phyloP scores from a whole-genome alignment of 106 monocot species.

The Dendrobium officinale region DNA sequence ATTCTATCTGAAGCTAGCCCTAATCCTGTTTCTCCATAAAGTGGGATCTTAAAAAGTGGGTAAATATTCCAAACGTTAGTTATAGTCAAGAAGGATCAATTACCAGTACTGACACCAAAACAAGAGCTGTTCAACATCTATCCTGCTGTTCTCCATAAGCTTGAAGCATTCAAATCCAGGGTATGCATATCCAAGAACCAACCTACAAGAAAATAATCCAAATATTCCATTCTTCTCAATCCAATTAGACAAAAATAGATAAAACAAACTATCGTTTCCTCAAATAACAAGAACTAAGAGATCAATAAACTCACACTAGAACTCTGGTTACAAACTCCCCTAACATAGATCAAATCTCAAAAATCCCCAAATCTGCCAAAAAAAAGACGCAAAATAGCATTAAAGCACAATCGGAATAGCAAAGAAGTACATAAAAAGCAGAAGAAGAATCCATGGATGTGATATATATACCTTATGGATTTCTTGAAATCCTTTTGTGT shows the following conservation, averaged over 20 bases:
- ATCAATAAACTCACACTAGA: slow-evolving; percentile 14
- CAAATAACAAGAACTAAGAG: not conserved
- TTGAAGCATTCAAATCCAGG: slow-evolving; percentile 87
- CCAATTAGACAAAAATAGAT: not conserved
- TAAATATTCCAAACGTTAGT: not conserved
- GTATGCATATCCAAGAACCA: slow-evolving; percentile 69
- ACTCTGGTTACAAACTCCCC: slow-evolving; percentile 27
- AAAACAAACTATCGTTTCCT: not conserved
- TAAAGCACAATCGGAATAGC: not conserved
- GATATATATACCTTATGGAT: not conserved
- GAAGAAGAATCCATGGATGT: not conserved
- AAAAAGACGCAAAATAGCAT: not conserved
- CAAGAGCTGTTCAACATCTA: slow-evolving; percentile 31
- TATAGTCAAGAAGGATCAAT: not conserved
- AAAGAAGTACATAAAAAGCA: not conserved
- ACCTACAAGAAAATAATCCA: slow-evolving; percentile 22
- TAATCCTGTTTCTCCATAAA: not conserved
- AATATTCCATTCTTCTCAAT: not conserved
- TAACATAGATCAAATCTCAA: slow-evolving; percentile 14
- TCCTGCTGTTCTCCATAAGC: slow-evolving; percentile 36
- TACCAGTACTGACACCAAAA: slow-evolving; percentile 96
- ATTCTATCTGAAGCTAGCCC: not conserved
- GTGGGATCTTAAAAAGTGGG: not conserved
- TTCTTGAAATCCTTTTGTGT: not conserved
- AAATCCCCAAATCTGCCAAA: not conserved